phyloP scores from a whole-genome alignment of 768 basidiomycete genomes.

The Leccinum subgranulosum region DNA sequence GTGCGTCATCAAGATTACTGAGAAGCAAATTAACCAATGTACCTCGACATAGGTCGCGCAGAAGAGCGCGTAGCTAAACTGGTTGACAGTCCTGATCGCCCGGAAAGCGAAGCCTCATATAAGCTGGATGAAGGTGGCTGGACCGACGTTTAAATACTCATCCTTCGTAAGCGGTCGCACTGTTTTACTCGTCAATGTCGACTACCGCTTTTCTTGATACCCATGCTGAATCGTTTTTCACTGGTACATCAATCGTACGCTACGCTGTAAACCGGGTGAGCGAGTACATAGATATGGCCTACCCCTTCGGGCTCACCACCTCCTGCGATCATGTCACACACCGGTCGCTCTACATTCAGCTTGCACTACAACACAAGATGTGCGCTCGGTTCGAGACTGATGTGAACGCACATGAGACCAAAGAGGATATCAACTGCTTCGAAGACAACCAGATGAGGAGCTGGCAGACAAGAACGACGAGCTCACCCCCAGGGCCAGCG shows the following conservation, averaged over 20 bases:
- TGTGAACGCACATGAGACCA: too few relatives aligned
- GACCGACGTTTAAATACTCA: slow-evolving; percentile 63
- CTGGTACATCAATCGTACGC: not conserved
- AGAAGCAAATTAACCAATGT: not conserved
- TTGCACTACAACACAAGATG: too few relatives aligned
- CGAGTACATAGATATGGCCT: not conserved
- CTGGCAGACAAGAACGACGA: too few relatives aligned
- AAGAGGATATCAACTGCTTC: too few relatives aligned
- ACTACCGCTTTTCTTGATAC: not conserved
- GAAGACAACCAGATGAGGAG: too few relatives aligned
- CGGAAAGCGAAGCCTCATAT: slow-evolving; percentile 89
- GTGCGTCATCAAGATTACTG: slow-evolving; percentile 32
- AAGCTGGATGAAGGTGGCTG: slow-evolving; percentile 90
- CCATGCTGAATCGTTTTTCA: not conserved
- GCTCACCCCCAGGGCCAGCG: too few relatives aligned
- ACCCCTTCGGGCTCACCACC: too few relatives aligned
- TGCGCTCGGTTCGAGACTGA: too few relatives aligned
- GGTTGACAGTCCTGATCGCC: slow-evolving; percentile 85
- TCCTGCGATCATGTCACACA: too few relatives aligned
- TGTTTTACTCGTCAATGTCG: not conserved
- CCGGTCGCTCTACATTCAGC: too few relatives aligned
- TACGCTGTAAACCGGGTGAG: not conserved
- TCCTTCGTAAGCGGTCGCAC: not conserved
- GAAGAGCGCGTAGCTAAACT: slow-evolving; percentile 90
- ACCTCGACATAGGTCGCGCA: slow-evolving; percentile 60